phyloP scores from a whole-genome alignment of 1,284 basidiomycete species.

The Cryptococcus maquisensis region DNA sequence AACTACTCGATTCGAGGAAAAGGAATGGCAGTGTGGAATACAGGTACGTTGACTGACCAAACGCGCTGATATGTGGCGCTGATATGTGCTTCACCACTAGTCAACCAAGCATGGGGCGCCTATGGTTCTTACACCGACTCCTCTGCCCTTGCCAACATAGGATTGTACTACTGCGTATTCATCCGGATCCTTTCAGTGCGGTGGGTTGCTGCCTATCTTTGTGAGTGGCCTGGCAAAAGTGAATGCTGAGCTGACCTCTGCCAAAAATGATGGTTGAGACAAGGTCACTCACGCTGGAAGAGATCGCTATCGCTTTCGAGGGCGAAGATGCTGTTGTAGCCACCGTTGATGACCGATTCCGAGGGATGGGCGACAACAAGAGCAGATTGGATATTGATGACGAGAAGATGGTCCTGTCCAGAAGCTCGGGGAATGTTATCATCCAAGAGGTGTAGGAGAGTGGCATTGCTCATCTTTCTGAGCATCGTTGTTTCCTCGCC shows the following conservation, averaged over 20 bases:
- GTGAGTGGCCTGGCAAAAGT: background rate
- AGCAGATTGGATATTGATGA: too few species aligned
- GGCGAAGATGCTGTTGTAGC: slow-evolving; percentile 6
- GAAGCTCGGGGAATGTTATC: too few species aligned
- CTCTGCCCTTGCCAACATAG: slow-evolving; percentile 9
- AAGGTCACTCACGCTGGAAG: slow-evolving; percentile 46
- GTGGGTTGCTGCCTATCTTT: slow-evolving; percentile 9
- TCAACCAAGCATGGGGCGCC: slow-evolving; percentile 15
- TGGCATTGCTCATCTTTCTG: background rate
- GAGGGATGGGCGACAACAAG: too few species aligned
- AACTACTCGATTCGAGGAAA: slow-evolving; percentile 8
- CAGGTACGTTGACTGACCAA: background rate
- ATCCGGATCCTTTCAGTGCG: slow-evolving; percentile 6
- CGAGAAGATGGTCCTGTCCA: too few species aligned
- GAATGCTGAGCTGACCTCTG: background rate
- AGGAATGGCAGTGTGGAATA: slow-evolving; percentile 21
- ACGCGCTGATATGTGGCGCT: too few species aligned
- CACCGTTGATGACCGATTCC: background rate
- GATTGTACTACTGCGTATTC: slow-evolving; percentile 12
- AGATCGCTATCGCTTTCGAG: slow-evolving; percentile 43
- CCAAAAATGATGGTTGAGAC: slow-evolving; percentile 46
- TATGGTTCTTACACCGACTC: slow-evolving; percentile 16
- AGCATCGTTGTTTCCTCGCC: too few species aligned
- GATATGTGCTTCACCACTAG: background rate
- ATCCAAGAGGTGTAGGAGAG: background rate